Conservation (phyloP, 306 rosid species). For the Vigna mungo region DNA sequence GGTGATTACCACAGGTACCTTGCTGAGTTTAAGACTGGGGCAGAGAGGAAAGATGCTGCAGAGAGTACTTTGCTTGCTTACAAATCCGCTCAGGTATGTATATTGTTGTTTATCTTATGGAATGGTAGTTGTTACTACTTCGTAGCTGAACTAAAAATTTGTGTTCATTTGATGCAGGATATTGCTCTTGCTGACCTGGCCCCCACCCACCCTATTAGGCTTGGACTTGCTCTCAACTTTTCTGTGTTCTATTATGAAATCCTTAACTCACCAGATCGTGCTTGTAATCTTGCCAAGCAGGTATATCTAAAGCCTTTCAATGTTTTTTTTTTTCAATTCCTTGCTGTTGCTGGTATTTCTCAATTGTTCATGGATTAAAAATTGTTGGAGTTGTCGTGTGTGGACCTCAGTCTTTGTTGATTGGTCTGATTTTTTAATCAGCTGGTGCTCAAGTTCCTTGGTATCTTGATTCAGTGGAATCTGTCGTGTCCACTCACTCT, state of each 20-base stretch:
- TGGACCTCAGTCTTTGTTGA: neutral
- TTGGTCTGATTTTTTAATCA: neutral
- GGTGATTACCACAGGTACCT: constrained; percentile 97
- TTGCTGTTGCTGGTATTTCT: neutral
- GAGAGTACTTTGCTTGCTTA: constrained; percentile 93
- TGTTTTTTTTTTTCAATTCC: neutral
- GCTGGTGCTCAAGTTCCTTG: no score
- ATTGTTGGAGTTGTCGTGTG: neutral
- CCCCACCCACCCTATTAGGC: constrained; percentile 96
- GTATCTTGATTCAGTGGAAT: no score
- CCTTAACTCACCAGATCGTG: constrained; percentile 96
- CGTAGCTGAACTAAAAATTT: neutral
- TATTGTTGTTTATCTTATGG: neutral
- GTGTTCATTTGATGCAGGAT: constrained; percentile 59
- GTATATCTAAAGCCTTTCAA: constrained; percentile 41
- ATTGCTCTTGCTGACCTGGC: constrained; percentile 82
- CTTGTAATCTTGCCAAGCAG: constrained; percentile 96
- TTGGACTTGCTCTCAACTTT: constrained; percentile 97
- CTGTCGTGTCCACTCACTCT: no score
- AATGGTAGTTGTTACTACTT: neutral
- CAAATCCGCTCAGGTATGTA: constrained; percentile 92
- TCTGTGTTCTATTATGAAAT: constrained; percentile 96
- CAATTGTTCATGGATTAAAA: neutral
- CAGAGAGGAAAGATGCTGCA: constrained; percentile 91
- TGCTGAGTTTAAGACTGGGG: constrained; percentile 90